These are phyloP conservation scores for Oryza rufipogon DNA, from an alignment of 176 grass and related monocot species.

Conservation along the genomic window DNA sequence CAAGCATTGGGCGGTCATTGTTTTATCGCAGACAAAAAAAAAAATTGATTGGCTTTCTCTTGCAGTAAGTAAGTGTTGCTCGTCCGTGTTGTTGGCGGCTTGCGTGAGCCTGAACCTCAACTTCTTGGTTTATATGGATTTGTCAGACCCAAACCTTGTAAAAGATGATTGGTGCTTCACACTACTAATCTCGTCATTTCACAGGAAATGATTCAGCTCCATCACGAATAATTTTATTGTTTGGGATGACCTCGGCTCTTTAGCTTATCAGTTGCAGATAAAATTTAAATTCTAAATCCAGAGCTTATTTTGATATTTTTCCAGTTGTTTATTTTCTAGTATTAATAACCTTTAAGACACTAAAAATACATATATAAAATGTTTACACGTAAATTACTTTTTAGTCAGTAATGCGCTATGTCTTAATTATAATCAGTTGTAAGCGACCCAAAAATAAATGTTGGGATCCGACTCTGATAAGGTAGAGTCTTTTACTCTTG, in stretches of 20 bases:
- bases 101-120: neutral
- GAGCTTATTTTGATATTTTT: no score
- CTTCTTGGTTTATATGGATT: conserved; percentile 1
- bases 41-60: neutral
- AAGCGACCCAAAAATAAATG: neutral
- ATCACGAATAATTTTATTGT: conserved; percentile 19
- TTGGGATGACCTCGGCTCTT: neutral
- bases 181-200: conserved; percentile 5
- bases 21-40: conserved; percentile 19
- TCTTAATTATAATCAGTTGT: no score
- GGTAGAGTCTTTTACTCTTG: no score
- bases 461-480: no score
- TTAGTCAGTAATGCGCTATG: no score
- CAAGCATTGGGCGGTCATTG: conserved; percentile 46
- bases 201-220: conserved; percentile 23
- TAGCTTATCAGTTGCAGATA: no score
- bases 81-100: conserved; percentile 16
- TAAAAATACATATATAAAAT: no score
- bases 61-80: neutral
- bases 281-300: no score
- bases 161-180: conserved; percentile 32
- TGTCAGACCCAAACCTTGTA: conserved; percentile 7
- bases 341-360: no score
- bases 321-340: no score
- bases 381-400: no score